phyloP scores from a whole-genome alignment of 371 early-diverging fungal species.

The Mortierella sp. region DNA sequence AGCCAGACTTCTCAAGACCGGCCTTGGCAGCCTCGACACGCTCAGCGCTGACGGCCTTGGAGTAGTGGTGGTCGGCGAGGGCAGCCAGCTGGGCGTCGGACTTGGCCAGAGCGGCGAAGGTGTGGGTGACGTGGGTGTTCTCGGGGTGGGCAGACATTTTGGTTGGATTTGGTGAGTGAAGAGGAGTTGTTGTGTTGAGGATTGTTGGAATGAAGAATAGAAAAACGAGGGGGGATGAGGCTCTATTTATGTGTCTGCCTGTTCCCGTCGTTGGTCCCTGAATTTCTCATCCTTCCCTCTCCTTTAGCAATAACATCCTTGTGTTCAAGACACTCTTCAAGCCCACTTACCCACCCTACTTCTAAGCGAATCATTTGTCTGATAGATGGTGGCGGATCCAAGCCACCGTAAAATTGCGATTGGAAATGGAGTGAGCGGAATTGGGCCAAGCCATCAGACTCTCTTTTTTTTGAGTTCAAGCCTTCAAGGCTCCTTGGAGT shows the following conservation, averaged over 20 bases:
- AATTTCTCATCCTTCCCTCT: neutral
- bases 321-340: neutral
- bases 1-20: constrained; percentile 55
- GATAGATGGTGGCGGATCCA: neutral
- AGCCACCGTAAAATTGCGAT: neutral
- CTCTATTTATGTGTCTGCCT: constrained; percentile 2
- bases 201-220: neutral
- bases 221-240: neutral
- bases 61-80: constrained; percentile 38
- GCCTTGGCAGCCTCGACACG: constrained; percentile 51
- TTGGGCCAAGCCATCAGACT: constrained; percentile 1
- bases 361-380: neutral
- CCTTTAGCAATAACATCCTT: neutral
- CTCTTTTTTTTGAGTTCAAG: neutral
- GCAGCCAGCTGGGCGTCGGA: constrained; percentile 52
- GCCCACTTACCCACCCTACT: neutral
- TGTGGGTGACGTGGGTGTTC: constrained; percentile 56
- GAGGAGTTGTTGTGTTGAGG: neutral
- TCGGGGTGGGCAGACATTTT: constrained; percentile 45
- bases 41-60: constrained; percentile 47
- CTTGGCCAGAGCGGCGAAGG: constrained; percentile 51
- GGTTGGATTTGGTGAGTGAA: neutral
- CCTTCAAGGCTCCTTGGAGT: too few relatives aligned
- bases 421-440: neutral
- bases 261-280: neutral